Base-by-base conservation (phyloP, 768 basidiomycete genomes). In the Mycena alexandri region DNA sequence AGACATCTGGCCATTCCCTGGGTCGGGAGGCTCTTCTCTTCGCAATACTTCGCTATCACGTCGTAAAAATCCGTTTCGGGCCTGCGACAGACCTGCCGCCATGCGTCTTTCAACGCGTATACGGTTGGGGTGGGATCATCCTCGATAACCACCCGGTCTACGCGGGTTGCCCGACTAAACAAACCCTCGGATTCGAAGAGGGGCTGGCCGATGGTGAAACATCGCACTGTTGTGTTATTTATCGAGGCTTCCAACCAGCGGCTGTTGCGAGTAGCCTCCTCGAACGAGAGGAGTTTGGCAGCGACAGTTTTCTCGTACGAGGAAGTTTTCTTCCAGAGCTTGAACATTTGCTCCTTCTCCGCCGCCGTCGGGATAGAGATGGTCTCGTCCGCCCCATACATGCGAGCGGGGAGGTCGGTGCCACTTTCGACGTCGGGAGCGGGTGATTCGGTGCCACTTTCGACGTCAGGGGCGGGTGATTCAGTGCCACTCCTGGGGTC, bases 81-180 rank as follows among this genome's bases (percentile, higher is more conserved):
- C 4, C 64, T 7, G 42, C 68, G 68, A 46, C 63, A 61, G 1
- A 1, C 38, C 24, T 65, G 25, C 4, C 58, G 25, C 68, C 68
- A 69, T 3, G 60, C 43, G 46, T 69, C 68, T 21, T 69, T 70
- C 46, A 70, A 25, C 17, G 63, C 68, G 42, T 63, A 69, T 12
- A 61, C 48, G 12, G 38, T 22, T 0, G 41, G 55, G 9, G 8
- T 21, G 13, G 36, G 22, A 16, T 59, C 48, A 24, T 46, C 64
- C 29, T 46, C 22, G 13, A 59, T 21, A 5, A 65, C n/a, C 16
- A 65, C 64, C 1, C 59, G 59, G 44, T 62, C 33, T 3, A 67
- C 66, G 19, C 59, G 36, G 11, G 66, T 67, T 29, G 59, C 66
- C 4, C 66, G 60, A 22, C 59, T 29, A 41, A 67, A 67, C 51